These are phyloP conservation scores for Globisporangium megalacanthum DNA, from an alignment of 352 stramenopile genomes.

Conservation along the genomic window DNA sequence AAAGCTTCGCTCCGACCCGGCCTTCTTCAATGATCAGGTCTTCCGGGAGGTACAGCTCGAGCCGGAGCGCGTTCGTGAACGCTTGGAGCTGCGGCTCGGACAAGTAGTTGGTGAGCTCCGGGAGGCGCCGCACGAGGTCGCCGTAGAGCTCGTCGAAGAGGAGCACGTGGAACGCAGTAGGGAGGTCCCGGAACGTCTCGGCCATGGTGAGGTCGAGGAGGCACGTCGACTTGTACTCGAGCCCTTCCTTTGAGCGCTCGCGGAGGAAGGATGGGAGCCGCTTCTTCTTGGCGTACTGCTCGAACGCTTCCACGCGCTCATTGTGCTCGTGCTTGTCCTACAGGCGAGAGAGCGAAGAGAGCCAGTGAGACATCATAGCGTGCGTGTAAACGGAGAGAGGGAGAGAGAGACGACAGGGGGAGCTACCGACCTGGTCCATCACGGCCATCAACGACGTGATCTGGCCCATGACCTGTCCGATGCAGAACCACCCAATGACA, in stretches of 20 bases:
- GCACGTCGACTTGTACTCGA: constrained; percentile 19
- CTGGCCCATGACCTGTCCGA: constrained; percentile 20
- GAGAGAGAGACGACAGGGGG: too few relatives aligned
- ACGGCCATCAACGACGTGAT: constrained; percentile 22
- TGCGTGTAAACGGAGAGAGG: background rate
- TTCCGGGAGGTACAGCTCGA: constrained; percentile 20
- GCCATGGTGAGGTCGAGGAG: constrained; percentile 11
- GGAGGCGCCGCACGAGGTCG: constrained; percentile 8
- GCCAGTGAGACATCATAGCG: background rate
- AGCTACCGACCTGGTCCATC: constrained; percentile 13
- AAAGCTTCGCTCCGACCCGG: constrained; percentile 13
- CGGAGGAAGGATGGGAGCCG: constrained; percentile 16
- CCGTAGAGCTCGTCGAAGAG: constrained; percentile 25
- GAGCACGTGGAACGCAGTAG: constrained; percentile 10
- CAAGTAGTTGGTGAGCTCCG: constrained; percentile 13
- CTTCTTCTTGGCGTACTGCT: constrained; percentile 21
- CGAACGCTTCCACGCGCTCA: constrained; percentile 22
- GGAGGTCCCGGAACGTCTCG: constrained; percentile 17
- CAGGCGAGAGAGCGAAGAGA: background rate
- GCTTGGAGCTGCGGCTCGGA: constrained; percentile 14
- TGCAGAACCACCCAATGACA: constrained; percentile 22
- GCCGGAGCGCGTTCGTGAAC: constrained; percentile 10
- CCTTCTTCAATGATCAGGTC: constrained; percentile 24
- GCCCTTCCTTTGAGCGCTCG: constrained; percentile 15
- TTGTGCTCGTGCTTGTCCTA: constrained; percentile 17